Evolutionary conservation across 768 basidiomycete genomes (phyloP).

Genomic region (Russula sp.): DNA sequence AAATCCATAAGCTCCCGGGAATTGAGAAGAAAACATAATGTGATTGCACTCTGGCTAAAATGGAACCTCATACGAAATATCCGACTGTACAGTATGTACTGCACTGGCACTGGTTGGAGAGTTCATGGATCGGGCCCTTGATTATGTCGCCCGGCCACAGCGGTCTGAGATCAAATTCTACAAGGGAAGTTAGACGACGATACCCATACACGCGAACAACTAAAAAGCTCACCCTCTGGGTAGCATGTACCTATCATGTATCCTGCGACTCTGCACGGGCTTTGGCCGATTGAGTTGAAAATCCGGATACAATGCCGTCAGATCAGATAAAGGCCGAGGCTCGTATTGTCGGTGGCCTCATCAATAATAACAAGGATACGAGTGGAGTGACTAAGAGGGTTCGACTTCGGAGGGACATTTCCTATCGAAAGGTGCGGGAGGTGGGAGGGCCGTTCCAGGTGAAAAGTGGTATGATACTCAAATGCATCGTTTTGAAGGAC

Average conservation of each 20-base stretch:
- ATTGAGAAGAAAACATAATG: neutral
- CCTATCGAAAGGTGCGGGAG: too few relatives aligned
- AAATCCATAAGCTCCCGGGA: neutral
- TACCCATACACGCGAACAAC: neutral
- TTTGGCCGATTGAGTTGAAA: conserved; percentile 14
- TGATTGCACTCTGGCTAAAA: too few relatives aligned
- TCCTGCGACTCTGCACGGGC: conserved; percentile 10
- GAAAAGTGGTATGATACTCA: too few relatives aligned
- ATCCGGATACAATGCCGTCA: neutral
- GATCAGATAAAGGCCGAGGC: neutral
- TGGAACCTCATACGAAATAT: neutral
- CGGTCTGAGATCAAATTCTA: conserved; percentile 1
- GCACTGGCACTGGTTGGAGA: conserved; percentile 13
- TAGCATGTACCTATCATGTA: conserved; percentile 13
- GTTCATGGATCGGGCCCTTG: neutral
- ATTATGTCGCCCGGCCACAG: neutral
- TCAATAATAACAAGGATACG: too few relatives aligned
- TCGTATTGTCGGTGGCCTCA: too few relatives aligned
- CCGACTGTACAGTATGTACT: conserved; percentile 10
- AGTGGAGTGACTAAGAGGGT: too few relatives aligned
- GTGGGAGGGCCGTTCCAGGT: too few relatives aligned
- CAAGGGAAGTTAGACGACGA: neutral
- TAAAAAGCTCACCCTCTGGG: conserved; percentile 8
- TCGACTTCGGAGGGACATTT: too few relatives aligned
- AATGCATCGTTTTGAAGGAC: too few relatives aligned